Base-by-base conservation (phyloP, 441 rosid species). In the Breynia disticha region DNA sequence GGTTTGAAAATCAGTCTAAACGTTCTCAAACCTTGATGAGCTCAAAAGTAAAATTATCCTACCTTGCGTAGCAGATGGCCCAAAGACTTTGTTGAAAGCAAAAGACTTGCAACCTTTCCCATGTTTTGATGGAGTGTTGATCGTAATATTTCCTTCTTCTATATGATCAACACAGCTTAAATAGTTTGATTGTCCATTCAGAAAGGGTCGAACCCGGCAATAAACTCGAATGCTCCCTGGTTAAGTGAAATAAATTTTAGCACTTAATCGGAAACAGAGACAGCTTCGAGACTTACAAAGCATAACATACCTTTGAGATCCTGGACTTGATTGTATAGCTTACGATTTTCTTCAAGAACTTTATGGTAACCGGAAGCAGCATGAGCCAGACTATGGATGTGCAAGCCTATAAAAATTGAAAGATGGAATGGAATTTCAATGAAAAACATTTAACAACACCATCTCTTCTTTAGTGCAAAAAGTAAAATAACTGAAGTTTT, bases 31-130 rank as follows among this genome's bases (percentile, higher is more conserved):
- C 39, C 35, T 45, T n/a, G 16, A 45, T 11, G 57, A 50, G 42
- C 21, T 39, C 39, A 35, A 51, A 39, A 56, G 20, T 46, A 55
- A 45, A 21, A 24, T 12, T 19, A 37, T 46, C 45, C 16, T 52
- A 89, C 98, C 98, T 81, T 93, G 98, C 50, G 84, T 70, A 24
- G 95, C 87, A n/a, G 85, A 82, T 69, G 94, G 90, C 44, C 86
- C 95, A 70, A 84, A 93, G 48, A 84, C 96, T 79, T 88, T 93
- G 76, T 93, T 93, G 79, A 93, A 93, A 67, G 55, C 79, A 68
- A 93, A 93, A 63, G 86, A 75, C 62, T 75, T 88, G 59, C 48
- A 54, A 66, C 91, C 86, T 67, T 84, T 88, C 20, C 95, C 97
- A 59, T 81, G 75, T 71, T 68, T 84, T 46, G 97, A 77, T 55